Conservation (phyloP, 768 basidiomycete species). For the Pholiota microspora region DNA sequence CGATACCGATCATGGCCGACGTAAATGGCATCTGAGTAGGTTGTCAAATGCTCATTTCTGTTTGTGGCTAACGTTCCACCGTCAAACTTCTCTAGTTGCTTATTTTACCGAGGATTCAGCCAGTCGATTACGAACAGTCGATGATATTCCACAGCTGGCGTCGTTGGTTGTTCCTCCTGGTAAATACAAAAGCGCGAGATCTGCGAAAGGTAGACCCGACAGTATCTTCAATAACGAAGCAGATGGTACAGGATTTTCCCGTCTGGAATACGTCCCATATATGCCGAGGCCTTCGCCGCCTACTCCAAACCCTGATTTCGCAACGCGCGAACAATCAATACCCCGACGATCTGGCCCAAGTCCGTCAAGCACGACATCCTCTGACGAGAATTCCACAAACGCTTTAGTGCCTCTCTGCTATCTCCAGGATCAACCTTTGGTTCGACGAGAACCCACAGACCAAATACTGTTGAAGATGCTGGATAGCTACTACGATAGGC, state of each 20-base stretch:
- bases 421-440: conserved; percentile 60
- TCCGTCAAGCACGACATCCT: conserved; percentile 28
- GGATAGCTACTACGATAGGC: conserved; percentile 13
- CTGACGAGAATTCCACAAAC: conserved; percentile 27
- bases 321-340: conserved; percentile 13
- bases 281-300: conserved; percentile 27
- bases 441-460: conserved; percentile 68
- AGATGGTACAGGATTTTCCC: conserved; percentile 34
- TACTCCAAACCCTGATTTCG: conserved; percentile 16
- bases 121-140: conserved; percentile 56
- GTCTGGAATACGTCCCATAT: conserved; percentile 46
- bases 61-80: background rate
- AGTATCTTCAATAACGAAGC: conserved; percentile 46
- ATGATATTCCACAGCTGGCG: conserved; percentile 55
- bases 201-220: conserved; percentile 55
- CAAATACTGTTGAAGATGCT: conserved; percentile 38
- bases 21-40: conserved; percentile 83
- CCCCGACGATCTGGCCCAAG: conserved; percentile 22
- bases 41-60: conserved; percentile 7
- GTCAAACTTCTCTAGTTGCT: conserved; percentile 47
- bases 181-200: conserved; percentile 70
- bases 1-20: conserved; percentile 60
- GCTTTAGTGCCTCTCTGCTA: conserved; percentile 67
- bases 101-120: conserved; percentile 77
- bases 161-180: conserved; percentile 59